phyloP scores from a whole-genome alignment of 2,329 filamentous ascomycete genomes.

The Aspergillus spinulosporus region DNA sequence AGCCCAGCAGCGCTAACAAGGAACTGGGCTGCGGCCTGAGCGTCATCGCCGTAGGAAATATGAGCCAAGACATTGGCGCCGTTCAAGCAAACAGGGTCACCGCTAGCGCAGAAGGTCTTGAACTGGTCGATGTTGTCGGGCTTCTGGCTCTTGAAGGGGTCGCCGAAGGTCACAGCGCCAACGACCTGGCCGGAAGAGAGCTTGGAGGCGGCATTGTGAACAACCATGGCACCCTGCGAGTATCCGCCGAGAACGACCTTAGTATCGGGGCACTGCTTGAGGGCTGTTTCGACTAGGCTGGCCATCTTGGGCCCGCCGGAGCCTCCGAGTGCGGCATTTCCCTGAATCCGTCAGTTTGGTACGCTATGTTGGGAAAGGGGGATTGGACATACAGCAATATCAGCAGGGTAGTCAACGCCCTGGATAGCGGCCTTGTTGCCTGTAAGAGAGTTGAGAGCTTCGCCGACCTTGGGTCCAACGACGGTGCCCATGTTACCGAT shows the following conservation, averaged over 20 bases:
- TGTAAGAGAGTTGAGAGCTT: conserved; percentile 26
- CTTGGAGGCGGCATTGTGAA: conserved; percentile 32
- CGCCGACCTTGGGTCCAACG: conserved; percentile 40
- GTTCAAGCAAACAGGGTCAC: conserved; percentile 54
- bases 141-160: conserved; percentile 46
- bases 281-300: conserved; percentile 30
- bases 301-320: conserved; percentile 34
- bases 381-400: conserved; percentile 21
- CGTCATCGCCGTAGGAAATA: conserved; percentile 42
- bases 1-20: conserved; percentile 29
- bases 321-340: conserved; percentile 29
- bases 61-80: conserved; percentile 47
- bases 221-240: conserved; percentile 39
- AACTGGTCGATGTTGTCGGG: conserved; percentile 46
- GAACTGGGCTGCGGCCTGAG: conserved; percentile 41
- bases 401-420: conserved; percentile 36
- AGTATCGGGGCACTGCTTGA: conserved; percentile 34
- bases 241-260: conserved; percentile 39
- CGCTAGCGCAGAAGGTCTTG: conserved; percentile 52
- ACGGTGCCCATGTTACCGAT: conserved; percentile 46
- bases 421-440: conserved; percentile 33
- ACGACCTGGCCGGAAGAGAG: conserved; percentile 40
- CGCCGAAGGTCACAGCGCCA: conserved; percentile 48
- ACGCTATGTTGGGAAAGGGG: neutral
- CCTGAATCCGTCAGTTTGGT: conserved; percentile 17